A percentile compares a stretch with the other conserved stretches of the same genome.
These are phyloP conservation scores for Casaregolazyma suthepensis DNA, from an alignment of 1,139 yeast species.

Conservation along the genomic window DNA sequence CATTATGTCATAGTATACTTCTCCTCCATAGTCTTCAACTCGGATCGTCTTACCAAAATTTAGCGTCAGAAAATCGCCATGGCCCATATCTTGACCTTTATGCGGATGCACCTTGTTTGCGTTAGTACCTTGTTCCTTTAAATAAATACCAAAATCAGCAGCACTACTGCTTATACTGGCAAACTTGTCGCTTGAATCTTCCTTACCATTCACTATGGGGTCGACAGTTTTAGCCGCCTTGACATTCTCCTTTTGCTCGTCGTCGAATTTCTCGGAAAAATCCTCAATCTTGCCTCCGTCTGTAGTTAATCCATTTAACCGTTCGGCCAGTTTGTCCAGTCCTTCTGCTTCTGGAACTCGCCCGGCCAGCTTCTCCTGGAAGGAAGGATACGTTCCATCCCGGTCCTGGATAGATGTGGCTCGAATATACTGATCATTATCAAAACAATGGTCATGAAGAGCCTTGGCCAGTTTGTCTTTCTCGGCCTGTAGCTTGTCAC, in stretches of 20 bases:
- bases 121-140: neutral
- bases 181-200: neutral
- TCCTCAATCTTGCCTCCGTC: neutral
- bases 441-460: constrained; percentile 51
- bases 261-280: neutral
- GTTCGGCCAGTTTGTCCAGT: neutral
- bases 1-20: neutral
- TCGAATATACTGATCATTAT: constrained; percentile 67
- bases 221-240: neutral
- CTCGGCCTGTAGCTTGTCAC: constrained; percentile 39
- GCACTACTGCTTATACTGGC: neutral
- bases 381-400: constrained; percentile 37
- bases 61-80: neutral
- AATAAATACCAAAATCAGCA: neutral
- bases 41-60: neutral
- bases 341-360: neutral
- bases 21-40: neutral
- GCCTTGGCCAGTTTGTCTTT: constrained; percentile 46
- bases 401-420: constrained; percentile 65
- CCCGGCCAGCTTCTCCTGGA: constrained; percentile 21
- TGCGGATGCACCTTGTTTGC: neutral
- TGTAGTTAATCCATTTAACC: neutral
- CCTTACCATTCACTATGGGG: neutral
- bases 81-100: neutral
- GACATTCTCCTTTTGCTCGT: neutral